A percentile compares a stretch with the other conserved stretches of the same genome.
phyloP scores from a whole-genome alignment of 129 eudicot species.

The Ambrosia trifida region DNA sequence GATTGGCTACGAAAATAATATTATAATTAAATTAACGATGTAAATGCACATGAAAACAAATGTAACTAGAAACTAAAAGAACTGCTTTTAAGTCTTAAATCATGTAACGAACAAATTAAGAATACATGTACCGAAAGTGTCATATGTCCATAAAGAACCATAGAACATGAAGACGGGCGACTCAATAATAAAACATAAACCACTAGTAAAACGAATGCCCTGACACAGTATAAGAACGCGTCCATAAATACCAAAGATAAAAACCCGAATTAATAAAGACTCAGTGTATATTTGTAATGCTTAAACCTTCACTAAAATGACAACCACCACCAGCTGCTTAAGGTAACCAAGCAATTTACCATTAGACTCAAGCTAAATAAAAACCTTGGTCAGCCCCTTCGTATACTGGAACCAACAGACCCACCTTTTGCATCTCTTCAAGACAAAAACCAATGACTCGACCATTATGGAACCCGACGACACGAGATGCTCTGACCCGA shows the following conservation, averaged over 20 bases:
- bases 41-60: too few species aligned
- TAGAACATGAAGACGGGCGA: slow-evolving; percentile 27
- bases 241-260: not conserved
- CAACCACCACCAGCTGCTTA: slow-evolving; percentile 1
- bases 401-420: not conserved
- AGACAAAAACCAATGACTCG: not conserved
- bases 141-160: too few species aligned
- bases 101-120: too few species aligned
- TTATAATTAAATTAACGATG: too few species aligned
- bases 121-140: too few species aligned
- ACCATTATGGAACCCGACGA: not conserved
- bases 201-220: not conserved
- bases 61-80: too few species aligned
- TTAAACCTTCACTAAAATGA: not conserved
- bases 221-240: not conserved
- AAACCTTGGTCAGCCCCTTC: slow-evolving; percentile 14
- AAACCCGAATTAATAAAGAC: not conserved
- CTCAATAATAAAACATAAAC: slow-evolving; percentile 26
- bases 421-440: slow-evolving; percentile 14
- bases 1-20: too few species aligned
- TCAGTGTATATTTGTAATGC: not conserved
- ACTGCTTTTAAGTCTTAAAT: too few species aligned
- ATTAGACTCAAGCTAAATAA: not conserved
- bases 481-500: slow-evolving; percentile 14
- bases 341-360: not conserved